Conservation (phyloP, 441 rosid genomes). For the Pelargonium fulgidum region DNA sequence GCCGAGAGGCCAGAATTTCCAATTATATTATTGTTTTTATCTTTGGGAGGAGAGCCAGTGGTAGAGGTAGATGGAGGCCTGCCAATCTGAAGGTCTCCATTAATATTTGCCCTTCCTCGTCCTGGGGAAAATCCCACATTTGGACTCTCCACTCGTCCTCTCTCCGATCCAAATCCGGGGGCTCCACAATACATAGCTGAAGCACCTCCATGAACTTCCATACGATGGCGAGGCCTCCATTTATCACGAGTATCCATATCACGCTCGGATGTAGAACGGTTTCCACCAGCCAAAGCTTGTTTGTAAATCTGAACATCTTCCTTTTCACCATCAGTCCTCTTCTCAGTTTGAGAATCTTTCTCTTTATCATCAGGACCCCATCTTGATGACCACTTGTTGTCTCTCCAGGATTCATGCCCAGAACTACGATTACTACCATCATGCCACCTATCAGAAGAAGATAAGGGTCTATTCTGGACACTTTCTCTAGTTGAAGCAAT, state of each 20-base stretch:
- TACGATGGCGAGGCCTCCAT: slow-evolving; percentile 92
- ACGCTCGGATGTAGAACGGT: slow-evolving; percentile 48
- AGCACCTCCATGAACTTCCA: slow-evolving; percentile 43
- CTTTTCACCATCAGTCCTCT: slow-evolving; percentile 52
- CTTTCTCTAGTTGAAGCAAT: slow-evolving; percentile 40
- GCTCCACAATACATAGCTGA: slow-evolving; percentile 57
- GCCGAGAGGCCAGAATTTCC: slow-evolving; percentile 28
- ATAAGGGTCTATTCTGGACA: slow-evolving; percentile 42
- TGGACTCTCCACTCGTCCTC: slow-evolving; percentile 57
- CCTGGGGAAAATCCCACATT: slow-evolving; percentile 60
- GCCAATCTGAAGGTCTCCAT: slow-evolving; percentile 24
- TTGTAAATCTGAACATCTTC: slow-evolving; percentile 53
- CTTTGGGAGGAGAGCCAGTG: slow-evolving; percentile 16
- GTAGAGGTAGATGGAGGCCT: slow-evolving; percentile 29
- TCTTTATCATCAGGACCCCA: slow-evolving; percentile 99
- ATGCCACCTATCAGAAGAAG: slow-evolving; percentile 61
- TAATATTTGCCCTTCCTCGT: slow-evolving; percentile 55
- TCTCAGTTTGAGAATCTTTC: slow-evolving; percentile 62
- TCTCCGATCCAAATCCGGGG: slow-evolving; percentile 78
- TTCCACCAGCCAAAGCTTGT: slow-evolving; percentile 34
- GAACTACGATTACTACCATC: slow-evolving; percentile 41
- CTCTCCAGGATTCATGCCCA: slow-evolving; percentile 56
- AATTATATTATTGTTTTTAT: slow-evolving; percentile 34
- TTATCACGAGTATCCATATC: slow-evolving; percentile 82
- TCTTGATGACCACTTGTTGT: slow-evolving; percentile 87